Conservation (phyloP, 225 moss, liverwort and hornwort species). For the Antitrichia curtipendula region DNA sequence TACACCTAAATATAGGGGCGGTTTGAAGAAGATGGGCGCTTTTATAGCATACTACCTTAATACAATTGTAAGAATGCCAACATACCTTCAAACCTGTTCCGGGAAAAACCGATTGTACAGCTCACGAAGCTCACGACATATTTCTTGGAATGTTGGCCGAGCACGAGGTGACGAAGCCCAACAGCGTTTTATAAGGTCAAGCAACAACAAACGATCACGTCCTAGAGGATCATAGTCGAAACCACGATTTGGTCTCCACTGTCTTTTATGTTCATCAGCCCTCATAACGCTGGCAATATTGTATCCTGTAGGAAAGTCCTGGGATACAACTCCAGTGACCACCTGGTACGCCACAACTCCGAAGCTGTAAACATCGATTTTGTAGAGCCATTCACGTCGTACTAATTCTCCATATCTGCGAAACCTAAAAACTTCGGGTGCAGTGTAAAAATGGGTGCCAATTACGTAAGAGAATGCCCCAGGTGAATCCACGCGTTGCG, state of each 20-base stretch:
- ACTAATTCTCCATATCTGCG: neutral
- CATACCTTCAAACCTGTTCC: neutral
- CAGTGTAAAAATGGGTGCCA: neutral
- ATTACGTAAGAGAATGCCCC: neutral
- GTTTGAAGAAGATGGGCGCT: too few species aligned
- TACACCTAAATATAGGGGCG: too few species aligned
- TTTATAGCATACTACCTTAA: too few species aligned
- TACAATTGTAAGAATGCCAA: neutral
- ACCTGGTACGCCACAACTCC: neutral
- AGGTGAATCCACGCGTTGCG: neutral
- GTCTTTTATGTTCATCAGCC: neutral
- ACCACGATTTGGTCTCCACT: neutral
- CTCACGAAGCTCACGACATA: fast-evolving
- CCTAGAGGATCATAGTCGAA: neutral
- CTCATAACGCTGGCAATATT: neutral
- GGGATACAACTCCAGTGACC: neutral
- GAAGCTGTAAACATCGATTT: neutral
- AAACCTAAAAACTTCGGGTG: neutral
- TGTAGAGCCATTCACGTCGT: neutral
- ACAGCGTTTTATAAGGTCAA: neutral
- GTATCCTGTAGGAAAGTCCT: neutral
- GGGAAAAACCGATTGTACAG: neutral
- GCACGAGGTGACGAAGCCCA: neutral
- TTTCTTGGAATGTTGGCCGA: neutral
- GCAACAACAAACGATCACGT: neutral